These are phyloP conservation scores for Styphnolobium japonicum DNA, from an alignment of 306 rosid species.

Conservation along the genomic window DNA sequence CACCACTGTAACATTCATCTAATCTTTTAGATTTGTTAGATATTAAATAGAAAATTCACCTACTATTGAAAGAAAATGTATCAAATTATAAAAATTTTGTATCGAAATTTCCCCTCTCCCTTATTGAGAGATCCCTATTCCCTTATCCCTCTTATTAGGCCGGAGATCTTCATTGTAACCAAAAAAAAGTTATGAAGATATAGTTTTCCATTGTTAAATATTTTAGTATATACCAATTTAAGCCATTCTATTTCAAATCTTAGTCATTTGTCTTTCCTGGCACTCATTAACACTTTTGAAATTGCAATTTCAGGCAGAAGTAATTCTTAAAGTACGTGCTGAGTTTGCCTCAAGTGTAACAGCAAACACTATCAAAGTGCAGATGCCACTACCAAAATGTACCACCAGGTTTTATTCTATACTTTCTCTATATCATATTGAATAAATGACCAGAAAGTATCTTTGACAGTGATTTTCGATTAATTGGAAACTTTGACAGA, in stretches of 20 bases:
- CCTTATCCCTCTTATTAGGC: constrained; percentile 3
- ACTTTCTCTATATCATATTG: not conserved
- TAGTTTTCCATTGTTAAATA: not conserved
- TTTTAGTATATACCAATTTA: not conserved
- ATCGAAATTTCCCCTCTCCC: not conserved
- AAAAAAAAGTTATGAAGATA: not conserved
- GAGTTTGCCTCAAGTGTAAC: constrained; percentile 75
- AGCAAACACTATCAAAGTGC: constrained; percentile 68
- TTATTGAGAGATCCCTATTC: not conserved
- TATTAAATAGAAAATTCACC: not conserved
- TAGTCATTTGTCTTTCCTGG: not conserved
- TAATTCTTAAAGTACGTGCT: constrained; percentile 65
- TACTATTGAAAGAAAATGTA: not conserved
- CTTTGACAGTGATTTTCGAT: constrained; percentile 1
- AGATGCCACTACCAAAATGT: constrained; percentile 76
- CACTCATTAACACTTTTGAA: not conserved
- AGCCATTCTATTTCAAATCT: constrained; percentile 15
- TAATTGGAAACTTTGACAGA: constrained; percentile 13
- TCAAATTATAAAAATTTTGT: not conserved
- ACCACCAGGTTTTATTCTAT: constrained; percentile 46
- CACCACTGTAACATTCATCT: not conserved
- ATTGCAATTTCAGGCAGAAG: constrained; percentile 61
- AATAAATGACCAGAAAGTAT: constrained; percentile 16
- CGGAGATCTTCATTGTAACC: not conserved
- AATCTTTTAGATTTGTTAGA: not conserved